Evolutionary conservation across 148 eudicot species (phyloP).

Genomic region (Vaccinium darrowii): DNA sequence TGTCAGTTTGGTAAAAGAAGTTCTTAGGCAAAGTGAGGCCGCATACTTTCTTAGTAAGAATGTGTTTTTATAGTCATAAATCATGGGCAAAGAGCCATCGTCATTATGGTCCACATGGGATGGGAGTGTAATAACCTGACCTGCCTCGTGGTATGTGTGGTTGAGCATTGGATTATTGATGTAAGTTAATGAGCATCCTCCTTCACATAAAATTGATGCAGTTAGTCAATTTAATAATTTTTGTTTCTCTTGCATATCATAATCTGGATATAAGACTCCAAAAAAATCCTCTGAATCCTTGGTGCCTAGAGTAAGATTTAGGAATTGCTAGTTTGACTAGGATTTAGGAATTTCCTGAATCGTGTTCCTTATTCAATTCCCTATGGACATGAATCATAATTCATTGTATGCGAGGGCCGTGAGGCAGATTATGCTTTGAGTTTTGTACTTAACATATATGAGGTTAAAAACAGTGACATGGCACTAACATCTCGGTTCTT

Average conservation of each 20-base stretch:
- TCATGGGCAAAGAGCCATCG: neutral
- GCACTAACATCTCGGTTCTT: conserved; percentile 5
- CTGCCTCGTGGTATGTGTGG: neutral
- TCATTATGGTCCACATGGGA: neutral
- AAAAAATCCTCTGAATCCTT: neutral
- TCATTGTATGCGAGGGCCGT: neutral
- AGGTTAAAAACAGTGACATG: neutral
- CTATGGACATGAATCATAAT: neutral
- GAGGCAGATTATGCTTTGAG: neutral
- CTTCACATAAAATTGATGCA: neutral
- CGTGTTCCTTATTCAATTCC: neutral
- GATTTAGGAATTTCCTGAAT: neutral
- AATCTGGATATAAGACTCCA: neutral
- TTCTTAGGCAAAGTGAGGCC: neutral
- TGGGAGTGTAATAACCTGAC: neutral
- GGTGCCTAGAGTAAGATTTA: neutral
- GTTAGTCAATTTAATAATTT: neutral
- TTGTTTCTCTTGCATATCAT: neutral
- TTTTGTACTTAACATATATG: neutral
- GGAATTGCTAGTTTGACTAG: neutral
- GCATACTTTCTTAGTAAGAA: neutral
- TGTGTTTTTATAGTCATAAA: neutral
- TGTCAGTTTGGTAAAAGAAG: neutral
- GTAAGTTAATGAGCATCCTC: neutral
- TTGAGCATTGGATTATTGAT: conserved; percentile 1